Evolutionary conservation across 345 rosid species (phyloP), one percentile per base, ranked within the genome.

Genomic region (Raphanus sativus): DNA sequence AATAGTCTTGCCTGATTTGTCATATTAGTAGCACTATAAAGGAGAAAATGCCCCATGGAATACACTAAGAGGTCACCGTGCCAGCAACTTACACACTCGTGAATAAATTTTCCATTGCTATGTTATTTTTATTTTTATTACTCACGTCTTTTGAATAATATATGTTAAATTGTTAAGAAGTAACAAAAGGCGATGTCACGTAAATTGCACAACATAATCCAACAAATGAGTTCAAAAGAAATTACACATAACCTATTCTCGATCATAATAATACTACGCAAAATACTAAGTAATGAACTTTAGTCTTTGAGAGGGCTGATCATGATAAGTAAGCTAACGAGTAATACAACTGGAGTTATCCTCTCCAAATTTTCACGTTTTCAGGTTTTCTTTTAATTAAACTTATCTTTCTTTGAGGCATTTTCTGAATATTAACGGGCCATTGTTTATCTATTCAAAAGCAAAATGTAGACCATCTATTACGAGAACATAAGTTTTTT

Each of bases 21-120:
- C 59, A 63, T 36, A 33, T 33, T 76, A 69, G 8, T 76, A 69
- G 56, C 74, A 75, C 29, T 61, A 3, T 7, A 36, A 34, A 16
- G 24, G 15, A 40, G 36, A 70, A 70, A 64, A 50, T 64, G 80
- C 24, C 81, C 24, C 62, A 71, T 77, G 71, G 71, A 42, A 8
- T 32, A 71, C 8, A 56, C 34, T 69, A 66, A 66, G 69, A 78
- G 81, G 15, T 65, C 38, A 72, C 4, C 67, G 67, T 70, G 60
- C 60, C 42, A 77, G 8, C 75, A 56, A 77, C 62, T 77, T 56
- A 25, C 56, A 55, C 36, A 38, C 4, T 70, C 36, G 56, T 38
- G 9, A 50, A 8, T 33, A 15, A 25, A 2, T 7, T 9, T 69
- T 69, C 26, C 15, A 63, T 10, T 70, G 15, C 2, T 0, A 10